These are phyloP conservation scores for Pestalotiopsis fici DNA, from an alignment of 2,329 filamentous ascomycete species.

Conservation along the genomic window DNA sequence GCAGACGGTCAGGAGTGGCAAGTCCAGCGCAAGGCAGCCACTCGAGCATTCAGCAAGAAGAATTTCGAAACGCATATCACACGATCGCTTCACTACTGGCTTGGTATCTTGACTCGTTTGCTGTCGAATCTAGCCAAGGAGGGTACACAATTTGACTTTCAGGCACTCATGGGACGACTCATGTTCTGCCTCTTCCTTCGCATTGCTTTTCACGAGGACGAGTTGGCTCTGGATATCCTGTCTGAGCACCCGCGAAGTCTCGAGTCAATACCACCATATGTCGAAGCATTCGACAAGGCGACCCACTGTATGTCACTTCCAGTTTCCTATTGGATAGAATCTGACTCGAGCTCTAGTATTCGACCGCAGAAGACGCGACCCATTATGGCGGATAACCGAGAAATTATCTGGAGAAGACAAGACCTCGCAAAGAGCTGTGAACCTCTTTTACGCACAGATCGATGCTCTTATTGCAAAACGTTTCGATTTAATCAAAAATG, in stretches of 20 bases:
- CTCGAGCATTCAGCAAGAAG: neutral
- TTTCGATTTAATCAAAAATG: neutral
- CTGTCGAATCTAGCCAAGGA: neutral
- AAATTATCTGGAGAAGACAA: neutral
- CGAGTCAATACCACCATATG: neutral
- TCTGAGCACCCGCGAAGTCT: neutral
- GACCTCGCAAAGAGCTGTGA: neutral
- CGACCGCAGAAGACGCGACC: neutral
- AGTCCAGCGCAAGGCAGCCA: neutral
- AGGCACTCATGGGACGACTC: neutral
- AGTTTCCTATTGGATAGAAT: neutral
- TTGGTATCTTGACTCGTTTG: neutral
- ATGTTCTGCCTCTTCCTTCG: neutral
- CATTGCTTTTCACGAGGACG: neutral
- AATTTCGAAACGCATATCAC: neutral
- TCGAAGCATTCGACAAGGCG: neutral
- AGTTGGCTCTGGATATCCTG: neutral
- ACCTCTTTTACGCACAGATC: neutral
- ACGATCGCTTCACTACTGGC: neutral
- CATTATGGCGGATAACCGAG: neutral
- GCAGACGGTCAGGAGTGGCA: neutral
- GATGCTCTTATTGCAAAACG: neutral
- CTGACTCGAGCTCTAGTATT: neutral
- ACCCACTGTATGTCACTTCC: neutral
- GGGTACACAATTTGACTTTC: neutral